A percentile compares a stretch with the other conserved stretches of the same genome.
These are phyloP conservation scores for Immersiella caudata DNA, from an alignment of 495 filamentous ascomycete genomes.

Conservation along the genomic window DNA sequence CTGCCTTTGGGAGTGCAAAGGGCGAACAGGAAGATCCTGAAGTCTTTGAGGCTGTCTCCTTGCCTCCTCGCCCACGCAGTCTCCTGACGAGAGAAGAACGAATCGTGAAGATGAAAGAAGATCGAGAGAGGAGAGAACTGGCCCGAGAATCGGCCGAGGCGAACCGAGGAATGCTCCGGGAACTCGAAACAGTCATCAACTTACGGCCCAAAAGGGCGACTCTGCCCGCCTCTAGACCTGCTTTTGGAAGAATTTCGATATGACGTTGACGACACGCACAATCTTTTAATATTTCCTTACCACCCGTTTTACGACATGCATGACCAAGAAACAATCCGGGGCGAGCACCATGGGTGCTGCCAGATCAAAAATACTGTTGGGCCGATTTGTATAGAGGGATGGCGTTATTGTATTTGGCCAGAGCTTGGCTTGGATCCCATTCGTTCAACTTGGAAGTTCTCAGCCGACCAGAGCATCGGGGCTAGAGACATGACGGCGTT, in stretches of 20 bases:
- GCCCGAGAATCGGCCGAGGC: constrained; percentile 73
- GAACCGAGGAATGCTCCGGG: constrained; percentile 83
- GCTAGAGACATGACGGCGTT: constrained; percentile 2
- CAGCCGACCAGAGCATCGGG: not conserved
- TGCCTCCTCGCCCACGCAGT: constrained; percentile 75
- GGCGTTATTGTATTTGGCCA: not conserved
- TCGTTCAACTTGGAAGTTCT: not conserved
- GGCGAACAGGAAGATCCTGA: constrained; percentile 64
- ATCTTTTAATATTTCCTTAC: constrained; percentile 24
- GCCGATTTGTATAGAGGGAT: constrained; percentile 27
- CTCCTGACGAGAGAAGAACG: constrained; percentile 84
- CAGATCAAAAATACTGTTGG: constrained; percentile 12
- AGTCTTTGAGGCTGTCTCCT: constrained; percentile 85
- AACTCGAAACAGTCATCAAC: constrained; percentile 86
- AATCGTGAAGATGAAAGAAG: constrained; percentile 84
- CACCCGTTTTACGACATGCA: constrained; percentile 14
- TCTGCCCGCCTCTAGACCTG: constrained; percentile 27
- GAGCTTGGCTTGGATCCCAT: constrained; percentile 7
- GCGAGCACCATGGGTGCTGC: constrained; percentile 4
- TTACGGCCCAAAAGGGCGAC: constrained; percentile 58
- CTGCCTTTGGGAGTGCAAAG: constrained; percentile 32
- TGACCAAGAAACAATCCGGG: constrained; percentile 1
- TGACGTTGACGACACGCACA: constrained; percentile 34
- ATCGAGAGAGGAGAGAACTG: constrained; percentile 69
- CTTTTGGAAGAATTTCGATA: constrained; percentile 37